Evolutionary conservation across 176 grass and related monocot genomes (phyloP), one percentile per base, ranked within the genome.

Genomic region (Carex scoparia): DNA sequence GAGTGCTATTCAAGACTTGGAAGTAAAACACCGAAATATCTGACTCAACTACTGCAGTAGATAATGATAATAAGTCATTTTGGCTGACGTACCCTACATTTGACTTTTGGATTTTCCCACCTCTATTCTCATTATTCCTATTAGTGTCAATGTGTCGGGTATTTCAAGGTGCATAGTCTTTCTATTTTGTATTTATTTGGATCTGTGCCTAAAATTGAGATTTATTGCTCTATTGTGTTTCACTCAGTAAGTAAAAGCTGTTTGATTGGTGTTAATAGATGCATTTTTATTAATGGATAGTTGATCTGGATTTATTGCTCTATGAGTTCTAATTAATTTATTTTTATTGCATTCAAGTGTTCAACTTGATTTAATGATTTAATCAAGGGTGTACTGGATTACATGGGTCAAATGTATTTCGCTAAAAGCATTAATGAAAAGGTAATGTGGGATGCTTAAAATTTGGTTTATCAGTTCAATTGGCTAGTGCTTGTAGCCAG

Each of bases 61-160:
- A 40, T 72, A 30, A 46, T 74, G 70, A 53, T 74, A 51, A 23
- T 49, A 69, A 38, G 18, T 74, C 70, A 74, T 46, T 74, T 74
- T 74, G 18, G 19, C 70, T 74, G 42, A 13, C 1, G 2, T 74
- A 51, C 3, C 38, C 19, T 19, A 10, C 18, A 30, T 53, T 51
- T 74, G 70, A 74, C 44, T 28, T 51, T 49, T 53, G 67, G 63
- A 35, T 38, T 69, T 70, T n/a, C 0, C 3, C 38, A 3, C 42
- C 70, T 51, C 15, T 23, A 53, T 28, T 48, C 5, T 38, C 40
- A 3, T 10, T 10, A 23, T 23, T 73, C 38, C 12, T 44, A 49
- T 73, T 5, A 31, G 23, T 23, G 4, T 77, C 48, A 54, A 15
- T 30, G 4, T 49, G 40, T 77, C 5, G 30, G 51, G 48, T 16